A percentile compares a stretch with the other conserved stretches of the same genome.
These are phyloP conservation scores for Zygosaccharomyces bailii DNA, from an alignment of 805 yeast species.

Conservation along the genomic window DNA sequence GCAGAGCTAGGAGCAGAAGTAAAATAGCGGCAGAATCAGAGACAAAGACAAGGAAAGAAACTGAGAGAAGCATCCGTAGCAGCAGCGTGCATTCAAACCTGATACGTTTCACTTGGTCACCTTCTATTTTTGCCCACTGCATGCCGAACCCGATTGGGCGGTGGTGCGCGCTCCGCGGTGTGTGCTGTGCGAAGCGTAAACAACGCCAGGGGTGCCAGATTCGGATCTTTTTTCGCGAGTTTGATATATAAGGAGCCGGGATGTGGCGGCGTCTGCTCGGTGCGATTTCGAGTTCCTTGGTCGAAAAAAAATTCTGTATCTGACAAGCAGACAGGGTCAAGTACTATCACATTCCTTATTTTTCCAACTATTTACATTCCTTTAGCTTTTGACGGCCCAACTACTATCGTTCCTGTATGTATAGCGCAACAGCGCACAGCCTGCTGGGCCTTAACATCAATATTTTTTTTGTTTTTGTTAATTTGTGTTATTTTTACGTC, in stretches of 20 bases:
- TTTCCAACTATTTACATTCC: conserved; percentile 39
- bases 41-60: background rate
- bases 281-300: background rate
- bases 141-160: background rate
- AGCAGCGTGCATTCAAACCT: background rate
- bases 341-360: conserved; percentile 15
- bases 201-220: conserved; percentile 8
- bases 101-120: background rate
- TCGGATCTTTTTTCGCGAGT: conserved; percentile 6
- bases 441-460: too few relatives aligned
- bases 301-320: conserved; percentile 2
- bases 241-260: conserved; percentile 6
- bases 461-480: background rate
- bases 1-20: too few relatives aligned
- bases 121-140: background rate
- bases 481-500: background rate
- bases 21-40: background rate
- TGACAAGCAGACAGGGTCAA: conserved; percentile 1
- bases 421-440: background rate
- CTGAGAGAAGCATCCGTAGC: background rate
- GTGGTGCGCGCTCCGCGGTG: background rate
- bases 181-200: background rate
- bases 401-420: conserved; percentile 9
- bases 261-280: conserved; percentile 2
- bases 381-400: conserved; percentile 17